A percentile compares a stretch with the other conserved stretches of the same genome.
Conservation (phyloP, 129 eudicot species). For the Kitagawia praeruptora region DNA sequence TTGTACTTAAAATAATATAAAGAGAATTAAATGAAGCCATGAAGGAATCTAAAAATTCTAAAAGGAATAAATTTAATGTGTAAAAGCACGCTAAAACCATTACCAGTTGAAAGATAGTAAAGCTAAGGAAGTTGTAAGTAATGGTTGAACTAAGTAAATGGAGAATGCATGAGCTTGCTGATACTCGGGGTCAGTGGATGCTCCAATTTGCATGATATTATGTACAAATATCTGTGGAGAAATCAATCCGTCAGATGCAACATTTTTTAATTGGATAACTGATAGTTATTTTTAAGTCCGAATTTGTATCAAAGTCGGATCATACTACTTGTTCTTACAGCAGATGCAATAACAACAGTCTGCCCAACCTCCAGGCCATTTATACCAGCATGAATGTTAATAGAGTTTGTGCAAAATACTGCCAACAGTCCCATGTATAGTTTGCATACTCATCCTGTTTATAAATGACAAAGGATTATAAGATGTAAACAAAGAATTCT, state of each 20-base stretch:
- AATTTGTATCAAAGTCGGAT: background rate
- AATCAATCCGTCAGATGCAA: conserved; percentile 18
- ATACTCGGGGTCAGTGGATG: conserved; percentile 61
- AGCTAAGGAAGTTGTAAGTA: conserved; percentile 87
- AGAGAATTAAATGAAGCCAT: background rate
- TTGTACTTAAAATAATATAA: background rate
- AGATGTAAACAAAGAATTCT: background rate
- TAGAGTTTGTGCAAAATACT: conserved; percentile 90
- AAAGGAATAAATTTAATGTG: background rate
- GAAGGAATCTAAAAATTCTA: background rate
- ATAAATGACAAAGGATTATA: background rate
- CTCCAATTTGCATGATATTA: conserved; percentile 92
- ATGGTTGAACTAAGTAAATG: conserved; percentile 82
- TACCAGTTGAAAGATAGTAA: conserved; percentile 95
- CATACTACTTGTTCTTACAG: conserved; percentile 53
- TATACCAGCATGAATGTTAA: conserved; percentile 95
- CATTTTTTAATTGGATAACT: conserved; percentile 4
- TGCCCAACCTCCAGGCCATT: conserved; percentile 99
- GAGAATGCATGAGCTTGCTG: conserved; percentile 97
- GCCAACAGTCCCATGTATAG: conserved; percentile 94
- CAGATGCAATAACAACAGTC: conserved; percentile 83
- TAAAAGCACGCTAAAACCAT: background rate
- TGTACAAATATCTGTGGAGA: conserved; percentile 73
- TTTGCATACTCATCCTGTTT: conserved; percentile 79
- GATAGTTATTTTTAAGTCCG: background rate